phyloP scores from a whole-genome alignment of 371 early-diverging fungal species.

The Saksenaea vasiformis region DNA sequence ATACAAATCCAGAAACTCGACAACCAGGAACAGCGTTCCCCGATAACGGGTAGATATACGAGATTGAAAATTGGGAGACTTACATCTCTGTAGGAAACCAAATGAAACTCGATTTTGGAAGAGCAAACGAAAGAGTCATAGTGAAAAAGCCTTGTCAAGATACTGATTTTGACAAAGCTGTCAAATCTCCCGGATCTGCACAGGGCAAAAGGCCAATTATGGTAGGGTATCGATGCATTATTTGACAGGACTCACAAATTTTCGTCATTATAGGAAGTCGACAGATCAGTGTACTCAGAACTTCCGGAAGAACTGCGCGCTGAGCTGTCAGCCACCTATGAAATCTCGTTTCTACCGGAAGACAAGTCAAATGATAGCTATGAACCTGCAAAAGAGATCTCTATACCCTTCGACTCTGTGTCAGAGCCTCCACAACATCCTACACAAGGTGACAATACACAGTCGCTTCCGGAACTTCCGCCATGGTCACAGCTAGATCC shows the following conservation, averaged over 20 bases:
- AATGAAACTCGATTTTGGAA: not conserved
- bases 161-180: not conserved
- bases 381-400: not conserved
- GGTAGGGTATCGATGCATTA: not conserved
- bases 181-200: not conserved
- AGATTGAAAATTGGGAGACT: not conserved
- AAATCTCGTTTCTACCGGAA: not conserved
- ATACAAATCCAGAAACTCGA: constrained; percentile 65
- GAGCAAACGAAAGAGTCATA: not conserved
- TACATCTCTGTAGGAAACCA: not conserved
- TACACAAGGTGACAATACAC: constrained; percentile 14
- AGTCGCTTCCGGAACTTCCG: constrained; percentile 30
- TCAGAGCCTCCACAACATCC: constrained; percentile 5
- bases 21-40: constrained; percentile 9
- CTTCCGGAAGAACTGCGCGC: constrained; percentile 26
- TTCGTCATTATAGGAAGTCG: constrained; percentile 16
- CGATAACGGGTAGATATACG: not conserved
- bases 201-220: constrained; percentile 13
- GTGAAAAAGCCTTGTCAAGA: constrained; percentile 1
- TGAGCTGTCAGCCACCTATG: constrained; percentile 16
- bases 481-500: constrained; percentile 62
- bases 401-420: not conserved
- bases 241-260: not conserved
- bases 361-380: not conserved
- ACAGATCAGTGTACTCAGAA: constrained; percentile 23